Base-by-base conservation (phyloP, 306 rosid species). In the Geum urbanum region DNA sequence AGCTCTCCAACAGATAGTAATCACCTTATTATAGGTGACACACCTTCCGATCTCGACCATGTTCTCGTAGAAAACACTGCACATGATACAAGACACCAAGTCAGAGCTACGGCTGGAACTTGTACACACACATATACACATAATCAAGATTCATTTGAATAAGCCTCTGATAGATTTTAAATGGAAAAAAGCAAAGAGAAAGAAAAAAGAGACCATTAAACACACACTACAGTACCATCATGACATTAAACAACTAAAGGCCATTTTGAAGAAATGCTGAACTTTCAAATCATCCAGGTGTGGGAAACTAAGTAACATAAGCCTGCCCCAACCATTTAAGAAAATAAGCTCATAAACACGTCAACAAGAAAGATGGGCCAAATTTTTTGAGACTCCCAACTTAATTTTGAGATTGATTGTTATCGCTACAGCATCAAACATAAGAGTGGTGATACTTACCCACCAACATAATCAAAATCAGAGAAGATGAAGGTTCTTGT, bases 1-100 rank as follows among this genome's bases (percentile, higher is more conserved):
- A 58, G 14, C 11, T 49, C 12, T 4, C 32, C 19, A 40, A 20
- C 39, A 27, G 43, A 1, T 62, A 18, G 58, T 27, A 54, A 19
- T 12, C 40, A 80, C 84, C 87, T 80, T 71, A 83, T 95, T 95
- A 80, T 86, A 87, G 3, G 97, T 95, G 63, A 95, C 99, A 56
- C 95, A 87, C 80, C 85, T 89, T 60, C 84, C 88, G 61, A 91
- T 86, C 75, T 78, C 75, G 64, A 83, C 85, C 96, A 95, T 87
- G 75, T 95, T 95, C 77, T 80, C 80, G 80, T 95, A 91, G 83
- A 91, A 95, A 27, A 86, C 86, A 65, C 99, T 89, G 85, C 75
- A 84, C 69, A 70, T 47, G 74, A 81, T 67, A 35, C 32, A 46
- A 41, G 12, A 39, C 9, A 54, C 10, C 19, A n/a, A 27, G 16